Percentiles rank a stretch among this genome's conserved stretches.
phyloP scores from a whole-genome alignment of 176 grass and related monocot species.

The Pharus latifolius region DNA sequence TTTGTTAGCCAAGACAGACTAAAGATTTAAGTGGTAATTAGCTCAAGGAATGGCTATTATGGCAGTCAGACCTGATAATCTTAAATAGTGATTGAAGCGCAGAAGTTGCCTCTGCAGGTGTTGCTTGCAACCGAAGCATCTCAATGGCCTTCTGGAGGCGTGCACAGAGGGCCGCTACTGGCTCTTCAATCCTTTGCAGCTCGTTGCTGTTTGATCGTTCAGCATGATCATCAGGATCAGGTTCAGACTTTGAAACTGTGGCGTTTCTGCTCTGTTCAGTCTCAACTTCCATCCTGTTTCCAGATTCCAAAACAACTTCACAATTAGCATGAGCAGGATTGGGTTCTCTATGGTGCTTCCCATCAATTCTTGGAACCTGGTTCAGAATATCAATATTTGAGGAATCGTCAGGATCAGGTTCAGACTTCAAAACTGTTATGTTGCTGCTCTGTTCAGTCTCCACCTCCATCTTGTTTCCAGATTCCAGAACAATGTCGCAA shows the following conservation, averaged over 20 bases:
- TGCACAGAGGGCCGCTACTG: conserved; percentile 43
- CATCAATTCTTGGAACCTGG: conserved; percentile 2
- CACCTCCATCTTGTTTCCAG: conserved; percentile 23
- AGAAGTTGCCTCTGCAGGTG: conserved; percentile 42
- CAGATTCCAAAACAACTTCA: background rate
- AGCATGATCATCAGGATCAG: conserved; percentile 34
- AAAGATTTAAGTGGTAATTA: background rate
- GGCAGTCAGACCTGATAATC: conserved; percentile 47
- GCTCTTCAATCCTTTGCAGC: conserved; percentile 63
- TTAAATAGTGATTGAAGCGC: conserved; percentile 78
- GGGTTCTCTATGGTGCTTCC: conserved; percentile 15
- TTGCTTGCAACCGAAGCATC: conserved; percentile 50
- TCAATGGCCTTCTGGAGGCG: conserved; percentile 56
- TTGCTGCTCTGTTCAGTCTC: conserved; percentile 1
- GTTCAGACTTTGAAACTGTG: conserved; percentile 12
- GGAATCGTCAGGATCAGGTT: conserved; percentile 45
- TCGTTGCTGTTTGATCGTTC: conserved; percentile 38
- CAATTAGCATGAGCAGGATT: conserved; percentile 30
- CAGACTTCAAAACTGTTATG: background rate
- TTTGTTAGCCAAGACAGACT: background rate
- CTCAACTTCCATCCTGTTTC: conserved; percentile 10
- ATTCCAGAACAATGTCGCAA: conserved; percentile 2
- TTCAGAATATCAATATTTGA: conserved; percentile 17
- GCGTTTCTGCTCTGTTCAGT: background rate
- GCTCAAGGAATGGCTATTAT: background rate